Base-by-base conservation (phyloP, 2,329 filamentous ascomycete genomes). In the Diaporthe citri region DNA sequence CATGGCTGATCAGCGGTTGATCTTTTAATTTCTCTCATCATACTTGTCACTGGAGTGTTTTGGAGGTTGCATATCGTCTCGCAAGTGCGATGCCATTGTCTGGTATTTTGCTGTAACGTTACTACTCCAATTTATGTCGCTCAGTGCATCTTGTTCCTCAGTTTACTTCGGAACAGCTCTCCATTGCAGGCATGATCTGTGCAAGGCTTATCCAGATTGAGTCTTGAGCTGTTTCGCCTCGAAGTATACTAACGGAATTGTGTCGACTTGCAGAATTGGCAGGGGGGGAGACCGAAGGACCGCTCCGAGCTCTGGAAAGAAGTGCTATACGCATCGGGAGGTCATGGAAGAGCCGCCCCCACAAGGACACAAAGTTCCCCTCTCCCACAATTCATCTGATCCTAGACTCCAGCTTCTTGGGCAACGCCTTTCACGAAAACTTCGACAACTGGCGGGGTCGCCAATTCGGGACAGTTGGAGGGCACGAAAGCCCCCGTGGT, bases 391-490 rank as follows among this genome's bases (percentile, higher is more conserved):
- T 31, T 28, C 22, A 64, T 64, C n/a, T 22, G 2, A 31, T 31
- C 41, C 15, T 4, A 25, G 3, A 46, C 39, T 31, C n/a, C 13
- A 64, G 39, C 59, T 20, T 64, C 28, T 64, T 4, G 25, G 17
- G 15, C 25, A 46, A 31, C 22, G 12, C 12, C 17, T 46, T 46
- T 43, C 4, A 22, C 8, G 39, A 43, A 2, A 43, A 3, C 20
- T 31, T 56, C 12, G 13, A 62, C 41, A 41, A 64, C 41, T 9
- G 59, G 59, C 1, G 36, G 59, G n/a, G 12, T 62, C 39, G 59
- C 59, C 39, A 15, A 43, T 28, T 62, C n/a, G 39, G 59, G 59
- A 62, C 39, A 43, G 59, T 39, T 39, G 17, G n/a, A 39, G 59
- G 25, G 25, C 15, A 12, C 6, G 12, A 25, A 20, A 28, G n/a